Base-by-base conservation (phyloP, 2,329 filamentous ascomycete genomes). In the Alternaria ventricosa region DNA sequence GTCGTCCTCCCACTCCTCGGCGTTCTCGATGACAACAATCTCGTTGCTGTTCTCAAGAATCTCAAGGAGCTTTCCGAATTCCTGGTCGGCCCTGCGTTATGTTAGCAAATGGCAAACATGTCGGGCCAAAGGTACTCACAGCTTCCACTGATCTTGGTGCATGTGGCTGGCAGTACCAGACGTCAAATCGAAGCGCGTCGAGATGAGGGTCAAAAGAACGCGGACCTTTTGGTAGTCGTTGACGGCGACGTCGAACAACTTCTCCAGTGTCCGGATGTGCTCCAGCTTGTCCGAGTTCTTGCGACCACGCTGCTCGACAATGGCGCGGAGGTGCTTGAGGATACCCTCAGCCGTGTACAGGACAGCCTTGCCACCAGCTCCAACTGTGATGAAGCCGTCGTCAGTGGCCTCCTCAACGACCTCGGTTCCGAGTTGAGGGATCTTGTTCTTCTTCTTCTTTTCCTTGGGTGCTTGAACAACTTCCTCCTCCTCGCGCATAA, bases 1-100 rank as follows among this genome's bases (percentile, higher is more conserved):
- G 72, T 99, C 96, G 76, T 99, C 96, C 72, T 99, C 96, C 96
- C 96, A 98, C 82, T 99, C 96, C 79, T 99, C 96, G 22, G 93
- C 96, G 71, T 88, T 90, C 83, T 99, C 96, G 23, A 96, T 86
- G 51, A 99, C 93, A 55, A 98, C 86, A 78, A 95, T 92, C 68
- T 96, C 89, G 65, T 87, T 86, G 83, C 93, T 93, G 64, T 87
- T 82, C 80, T 97, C 93, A 44, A 99, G 89, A 18, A 94, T 89
- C 65, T 89, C 84, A 44, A 99, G 86, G 28, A 99, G 87, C 51
- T 86, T 86, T 13, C 88, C 87, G 66, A 98, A 90, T 79, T 99
- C 96, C 80, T 91, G 89, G 82, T 97, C 92, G 43, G 96, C 95
- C 43, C 82, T 83, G 44, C 4, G 20, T 22, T 18, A 25, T 15